phyloP scores from a whole-genome alignment of 768 basidiomycete species.

The Suillus variegatus region DNA sequence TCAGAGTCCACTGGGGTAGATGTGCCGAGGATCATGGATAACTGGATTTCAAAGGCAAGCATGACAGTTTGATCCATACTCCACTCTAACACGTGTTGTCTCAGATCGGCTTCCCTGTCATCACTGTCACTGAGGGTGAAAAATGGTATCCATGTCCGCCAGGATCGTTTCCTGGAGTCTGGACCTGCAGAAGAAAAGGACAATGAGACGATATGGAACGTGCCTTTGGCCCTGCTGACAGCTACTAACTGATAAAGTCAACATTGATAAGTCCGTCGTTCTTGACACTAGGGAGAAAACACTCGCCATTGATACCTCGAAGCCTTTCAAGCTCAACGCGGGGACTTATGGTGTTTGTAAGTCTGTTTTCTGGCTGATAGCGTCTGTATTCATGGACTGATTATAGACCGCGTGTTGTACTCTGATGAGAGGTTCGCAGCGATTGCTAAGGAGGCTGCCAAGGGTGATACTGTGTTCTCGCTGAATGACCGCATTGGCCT shows the following conservation, averaged over 20 bases:
- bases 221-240: slow-evolving; percentile 22
- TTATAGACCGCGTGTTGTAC: slow-evolving; percentile 82
- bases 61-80: background rate
- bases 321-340: slow-evolving; percentile 88
- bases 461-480: slow-evolving; percentile 62
- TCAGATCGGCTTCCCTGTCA: slow-evolving; percentile 82
- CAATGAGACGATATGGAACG: slow-evolving; percentile 85
- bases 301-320: slow-evolving; percentile 71
- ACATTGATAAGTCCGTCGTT: slow-evolving; percentile 61
- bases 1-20: slow-evolving; percentile 71
- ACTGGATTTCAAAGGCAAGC: slow-evolving; percentile 82
- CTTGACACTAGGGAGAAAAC: slow-evolving; percentile 68
- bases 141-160: slow-evolving; percentile 74
- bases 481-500: slow-evolving; percentile 89
- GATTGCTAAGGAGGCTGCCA: slow-evolving; percentile 81
- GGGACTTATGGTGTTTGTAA: slow-evolving; percentile 87
- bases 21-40: slow-evolving; percentile 80
- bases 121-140: slow-evolving; percentile 78
- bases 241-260: slow-evolving; percentile 55
- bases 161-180: slow-evolving; percentile 91
- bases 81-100: background rate
- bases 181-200: slow-evolving; percentile 79
- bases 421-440: slow-evolving; percentile 73
- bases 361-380: slow-evolving; percentile 29
- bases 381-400: slow-evolving; percentile 9